Base-by-base conservation (phyloP, 192 early-diverging fungal genomes). In the Phycomyces nitens region DNA sequence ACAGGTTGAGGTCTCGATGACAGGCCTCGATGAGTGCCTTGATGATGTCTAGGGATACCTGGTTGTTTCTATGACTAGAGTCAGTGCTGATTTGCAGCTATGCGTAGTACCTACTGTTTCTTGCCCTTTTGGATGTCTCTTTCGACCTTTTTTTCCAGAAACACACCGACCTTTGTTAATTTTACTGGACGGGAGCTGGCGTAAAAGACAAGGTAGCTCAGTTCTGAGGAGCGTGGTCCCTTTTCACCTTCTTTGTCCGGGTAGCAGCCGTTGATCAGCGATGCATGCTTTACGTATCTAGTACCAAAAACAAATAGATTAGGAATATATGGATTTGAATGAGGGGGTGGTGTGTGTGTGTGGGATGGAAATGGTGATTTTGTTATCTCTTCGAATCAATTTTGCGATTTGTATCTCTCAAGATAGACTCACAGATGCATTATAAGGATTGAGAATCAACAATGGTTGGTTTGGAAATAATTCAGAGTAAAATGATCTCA, bases 131-230 rank as follows among this genome's bases (percentile, higher is more conserved):
- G 69, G 47, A 87, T 70, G 58, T 97, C 94, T 39, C 73, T 70
- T 34, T 75, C 72, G 12, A 86, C 80, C 65, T 86, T 83, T 64
- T 83, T 86, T 57, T 91, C 89, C 22, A 97, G 75, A 70, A 86
- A 93, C 5, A 76, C 74, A 62, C 94, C 95, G 41, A 95, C 91
- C 73, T 97, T 97, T 54, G 88, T 80, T 53, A 95, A 80, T 72
- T 97, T 97, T 14, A 89, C 88, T 3, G 94, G 93, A 66, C 92
- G 89, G 53, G 89, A 85, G 43, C 84, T 86, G 24, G 91, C 90
- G 69, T 97, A 97, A 77, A 90, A 95, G 9, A 92, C 79, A 51
- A 97, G 80, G 58, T 91, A 89, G 18, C 93, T 94, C 6, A 97
- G 87, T 65, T 91, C 86, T 56, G 83, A 87, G 52, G 86, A 79